Evolutionary conservation across 129 eudicot species (phyloP).

Genomic region (Pittosporum tobira): DNA sequence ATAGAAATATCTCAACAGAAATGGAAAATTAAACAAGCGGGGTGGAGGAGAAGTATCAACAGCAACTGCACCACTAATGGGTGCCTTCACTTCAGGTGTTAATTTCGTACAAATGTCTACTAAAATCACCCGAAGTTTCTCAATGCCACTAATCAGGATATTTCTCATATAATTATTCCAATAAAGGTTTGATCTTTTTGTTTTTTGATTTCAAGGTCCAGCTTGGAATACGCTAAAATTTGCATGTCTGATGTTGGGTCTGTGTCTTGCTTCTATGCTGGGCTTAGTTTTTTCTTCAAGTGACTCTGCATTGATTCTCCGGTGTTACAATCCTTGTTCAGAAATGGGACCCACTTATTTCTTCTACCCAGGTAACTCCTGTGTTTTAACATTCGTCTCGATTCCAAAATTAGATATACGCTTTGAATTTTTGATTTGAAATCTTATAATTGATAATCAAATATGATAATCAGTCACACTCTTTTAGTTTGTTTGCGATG

Average conservation of each 20-base stretch:
- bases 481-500: too few species aligned
- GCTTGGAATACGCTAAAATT: conserved; percentile 74
- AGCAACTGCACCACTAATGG: conserved; percentile 55
- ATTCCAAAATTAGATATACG: too few species aligned
- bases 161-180: background rate
- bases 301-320: conserved; percentile 54
- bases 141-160: background rate
- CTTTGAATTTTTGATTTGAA: too few species aligned
- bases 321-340: conserved; percentile 59
- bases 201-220: conserved; percentile 50
- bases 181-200: conserved; percentile 9
- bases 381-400: too few species aligned
- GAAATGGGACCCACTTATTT: conserved; percentile 51
- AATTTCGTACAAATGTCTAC: conserved; percentile 30
- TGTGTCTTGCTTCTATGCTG: conserved; percentile 69
- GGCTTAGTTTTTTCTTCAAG: conserved; percentile 71
- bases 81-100: conserved; percentile 82
- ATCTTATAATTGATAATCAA: too few species aligned
- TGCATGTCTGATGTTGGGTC: conserved; percentile 69
- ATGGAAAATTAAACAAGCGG: conserved; percentile 39
- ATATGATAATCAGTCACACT: too few species aligned
- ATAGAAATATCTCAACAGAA: background rate
- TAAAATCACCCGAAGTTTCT: too few species aligned
- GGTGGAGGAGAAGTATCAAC: conserved; percentile 34
- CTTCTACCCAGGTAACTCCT: conserved; percentile 63